phyloP scores from a whole-genome alignment of 1,284 basidiomycete genomes.

The Cryptococcus sp. region DNA sequence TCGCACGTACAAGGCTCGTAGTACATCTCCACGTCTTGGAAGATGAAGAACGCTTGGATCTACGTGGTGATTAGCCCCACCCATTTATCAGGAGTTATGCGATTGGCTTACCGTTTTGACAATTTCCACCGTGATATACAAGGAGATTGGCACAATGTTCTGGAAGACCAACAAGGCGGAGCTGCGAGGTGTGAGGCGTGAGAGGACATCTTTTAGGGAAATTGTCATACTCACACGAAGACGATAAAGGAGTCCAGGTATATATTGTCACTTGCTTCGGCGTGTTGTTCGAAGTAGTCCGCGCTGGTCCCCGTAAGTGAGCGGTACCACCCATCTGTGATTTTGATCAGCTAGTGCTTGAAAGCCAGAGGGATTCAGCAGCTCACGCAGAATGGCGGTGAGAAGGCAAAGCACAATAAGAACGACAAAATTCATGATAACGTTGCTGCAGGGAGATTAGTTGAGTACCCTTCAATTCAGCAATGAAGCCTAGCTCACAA shows the following conservation, averaged over 20 bases:
- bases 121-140: conserved; percentile 97
- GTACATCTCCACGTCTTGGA: conserved; percentile 97
- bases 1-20: conserved; percentile 64
- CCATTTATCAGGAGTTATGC: neutral
- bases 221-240: conserved; percentile 67
- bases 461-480: neutral
- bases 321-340: conserved; percentile 71
- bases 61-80: conserved; percentile 38
- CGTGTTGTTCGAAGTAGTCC: conserved; percentile 68
- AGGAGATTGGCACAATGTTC: conserved; percentile 94
- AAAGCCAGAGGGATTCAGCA: neutral
- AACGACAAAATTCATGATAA: conserved; percentile 87
- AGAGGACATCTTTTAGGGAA: neutral
- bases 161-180: conserved; percentile 92
- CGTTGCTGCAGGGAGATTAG: conserved; percentile 60
- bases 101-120: conserved; percentile 67
- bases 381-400: conserved; percentile 52
- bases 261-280: conserved; percentile 64
- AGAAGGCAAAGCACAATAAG: conserved; percentile 75
- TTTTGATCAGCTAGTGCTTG: conserved; percentile 53
- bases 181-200: conserved; percentile 50
- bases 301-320: conserved; percentile 67
- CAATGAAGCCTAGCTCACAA: conserved; percentile 54
- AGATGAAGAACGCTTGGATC: conserved; percentile 95
- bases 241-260: conserved; percentile 82